A percentile compares a stretch with the other conserved stretches of the same genome.
Evolutionary conservation across 352 stramenopile species (phyloP).

Genomic region (Globisporangium paroecandrum): DNA sequence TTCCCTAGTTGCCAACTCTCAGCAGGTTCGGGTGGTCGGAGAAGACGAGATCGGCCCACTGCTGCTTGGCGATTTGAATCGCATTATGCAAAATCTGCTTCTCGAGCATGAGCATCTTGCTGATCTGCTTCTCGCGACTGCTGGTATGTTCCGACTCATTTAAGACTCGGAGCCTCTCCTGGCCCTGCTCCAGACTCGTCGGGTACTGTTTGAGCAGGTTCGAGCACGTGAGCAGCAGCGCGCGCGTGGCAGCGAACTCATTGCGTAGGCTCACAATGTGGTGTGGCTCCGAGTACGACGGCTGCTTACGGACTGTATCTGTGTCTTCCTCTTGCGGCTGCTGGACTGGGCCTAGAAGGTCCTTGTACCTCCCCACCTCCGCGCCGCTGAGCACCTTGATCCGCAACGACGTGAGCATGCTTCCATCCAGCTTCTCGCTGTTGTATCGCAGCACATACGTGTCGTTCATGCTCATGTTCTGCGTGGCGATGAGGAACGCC

Average conservation of each 20-base stretch:
- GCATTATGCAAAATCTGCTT: slow-evolving; percentile 59
- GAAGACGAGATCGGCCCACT: slow-evolving; percentile 48
- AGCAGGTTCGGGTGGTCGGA: slow-evolving; percentile 45
- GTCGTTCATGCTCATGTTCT: slow-evolving; percentile 44
- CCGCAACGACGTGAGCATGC: slow-evolving; percentile 33
- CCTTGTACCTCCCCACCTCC: slow-evolving; percentile 30
- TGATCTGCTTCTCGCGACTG: slow-evolving; percentile 29
- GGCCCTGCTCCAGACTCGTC: slow-evolving; percentile 34
- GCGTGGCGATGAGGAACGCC: slow-evolving; percentile 28
- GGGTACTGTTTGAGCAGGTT: slow-evolving; percentile 38
- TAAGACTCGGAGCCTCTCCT: slow-evolving; percentile 16
- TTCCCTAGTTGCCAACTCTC: slow-evolving; percentile 11
- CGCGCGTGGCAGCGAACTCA: slow-evolving; percentile 44
- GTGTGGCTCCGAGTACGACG: slow-evolving; percentile 4
- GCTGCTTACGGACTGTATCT: not conserved
- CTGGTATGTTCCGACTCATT: not conserved
- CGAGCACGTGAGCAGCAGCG: slow-evolving; percentile 36
- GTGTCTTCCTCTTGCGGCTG: not conserved
- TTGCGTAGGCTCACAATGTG: slow-evolving; percentile 43
- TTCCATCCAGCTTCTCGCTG: slow-evolving; percentile 13
- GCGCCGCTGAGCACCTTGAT: slow-evolving; percentile 40
- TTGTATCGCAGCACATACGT: slow-evolving; percentile 34
- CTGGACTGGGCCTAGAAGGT: slow-evolving; percentile 19
- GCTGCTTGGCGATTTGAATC: slow-evolving; percentile 35
- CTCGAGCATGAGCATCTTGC: slow-evolving; percentile 48